Evolutionary conservation across 805 yeast species (phyloP).

Genomic region (Myxozyma geophila): DNA sequence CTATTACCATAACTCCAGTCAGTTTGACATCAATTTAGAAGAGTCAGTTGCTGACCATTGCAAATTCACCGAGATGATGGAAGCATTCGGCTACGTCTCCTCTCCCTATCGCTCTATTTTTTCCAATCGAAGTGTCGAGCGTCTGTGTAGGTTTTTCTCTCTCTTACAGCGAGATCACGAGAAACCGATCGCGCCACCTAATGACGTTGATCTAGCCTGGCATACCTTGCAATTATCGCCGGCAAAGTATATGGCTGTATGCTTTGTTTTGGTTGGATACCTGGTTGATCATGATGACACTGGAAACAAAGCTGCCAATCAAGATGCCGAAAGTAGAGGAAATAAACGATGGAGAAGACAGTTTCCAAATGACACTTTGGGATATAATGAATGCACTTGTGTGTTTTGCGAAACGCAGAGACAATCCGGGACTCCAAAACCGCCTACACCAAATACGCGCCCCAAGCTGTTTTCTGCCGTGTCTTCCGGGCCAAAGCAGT

Average conservation of each 20-base stretch:
- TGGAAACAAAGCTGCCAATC: not conserved
- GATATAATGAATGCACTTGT: slow-evolving; percentile 21
- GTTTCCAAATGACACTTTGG: slow-evolving; percentile 14
- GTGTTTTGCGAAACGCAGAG: slow-evolving; percentile 20
- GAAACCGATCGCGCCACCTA: slow-evolving; percentile 32
- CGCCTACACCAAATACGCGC: not conserved
- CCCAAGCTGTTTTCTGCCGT: not conserved
- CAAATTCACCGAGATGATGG: slow-evolving; percentile 35
- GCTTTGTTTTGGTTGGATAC: slow-evolving; percentile 13
- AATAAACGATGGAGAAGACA: slow-evolving; percentile 9
- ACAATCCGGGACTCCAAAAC: not conserved
- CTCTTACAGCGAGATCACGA: slow-evolving; percentile 18
- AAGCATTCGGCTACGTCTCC: slow-evolving; percentile 32
- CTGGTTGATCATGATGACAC: slow-evolving; percentile 20
- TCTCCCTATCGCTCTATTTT: slow-evolving; percentile 30
- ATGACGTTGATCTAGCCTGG: slow-evolving; percentile 39
- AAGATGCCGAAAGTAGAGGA: not conserved
- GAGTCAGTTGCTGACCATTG: slow-evolving; percentile 35
- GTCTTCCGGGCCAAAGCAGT: not conserved
- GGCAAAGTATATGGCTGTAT: slow-evolving; percentile 11
- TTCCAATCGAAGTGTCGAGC: slow-evolving; percentile 17
- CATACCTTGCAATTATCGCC: slow-evolving; percentile 39
- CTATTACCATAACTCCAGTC: slow-evolving; percentile 34
- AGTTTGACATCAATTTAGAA: slow-evolving; percentile 26
- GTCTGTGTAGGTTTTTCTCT: slow-evolving; percentile 26